Conservation (phyloP, 208 protist species). For the Leishmania major region DNA sequence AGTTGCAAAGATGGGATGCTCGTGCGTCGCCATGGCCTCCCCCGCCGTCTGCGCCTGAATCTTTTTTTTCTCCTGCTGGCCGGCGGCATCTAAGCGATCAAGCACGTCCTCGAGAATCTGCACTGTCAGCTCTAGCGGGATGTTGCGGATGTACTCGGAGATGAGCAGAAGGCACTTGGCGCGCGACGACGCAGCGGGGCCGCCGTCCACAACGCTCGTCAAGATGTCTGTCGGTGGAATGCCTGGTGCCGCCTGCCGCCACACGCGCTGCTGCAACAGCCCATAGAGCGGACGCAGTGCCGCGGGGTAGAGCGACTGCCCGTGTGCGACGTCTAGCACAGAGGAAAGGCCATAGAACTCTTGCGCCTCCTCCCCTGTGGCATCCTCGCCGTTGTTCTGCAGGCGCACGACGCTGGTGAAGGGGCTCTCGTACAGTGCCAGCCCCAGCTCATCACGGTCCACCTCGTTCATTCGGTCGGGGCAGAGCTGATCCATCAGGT, state of each 20-base stretch:
- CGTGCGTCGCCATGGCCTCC: conserved; percentile 13
- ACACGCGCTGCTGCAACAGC: conserved; percentile 57
- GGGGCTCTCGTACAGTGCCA: conserved; percentile 58
- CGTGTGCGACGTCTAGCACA: conserved; percentile 66
- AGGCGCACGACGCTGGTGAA: conserved; percentile 82
- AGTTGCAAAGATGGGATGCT: conserved; percentile 38
- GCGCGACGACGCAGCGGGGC: conserved; percentile 14
- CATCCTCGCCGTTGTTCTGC: conserved; percentile 45
- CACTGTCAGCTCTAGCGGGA: conserved; percentile 81
- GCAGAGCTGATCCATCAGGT: conserved; percentile 86
- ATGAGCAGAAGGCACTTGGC: conserved; percentile 77
- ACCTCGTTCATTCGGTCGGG: conserved; percentile 88
- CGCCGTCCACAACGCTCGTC: conserved; percentile 31
- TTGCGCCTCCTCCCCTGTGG: conserved; percentile 62
- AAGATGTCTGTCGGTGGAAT: conserved; percentile 77
- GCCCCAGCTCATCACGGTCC: conserved; percentile 78
- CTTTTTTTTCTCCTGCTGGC: conserved; percentile 1
- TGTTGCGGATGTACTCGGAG: conserved; percentile 85
- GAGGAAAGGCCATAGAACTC: conserved; percentile 84
- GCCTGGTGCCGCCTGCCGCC: conserved; percentile 67
- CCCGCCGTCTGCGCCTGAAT: background rate
- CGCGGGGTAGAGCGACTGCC: conserved; percentile 35
- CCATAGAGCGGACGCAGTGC: conserved; percentile 48
- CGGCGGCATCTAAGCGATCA: conserved; percentile 47
- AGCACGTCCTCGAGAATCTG: conserved; percentile 72